Conservation (phyloP, 495 filamentous ascomycete species). For the Penicillium robsamsonii region DNA sequence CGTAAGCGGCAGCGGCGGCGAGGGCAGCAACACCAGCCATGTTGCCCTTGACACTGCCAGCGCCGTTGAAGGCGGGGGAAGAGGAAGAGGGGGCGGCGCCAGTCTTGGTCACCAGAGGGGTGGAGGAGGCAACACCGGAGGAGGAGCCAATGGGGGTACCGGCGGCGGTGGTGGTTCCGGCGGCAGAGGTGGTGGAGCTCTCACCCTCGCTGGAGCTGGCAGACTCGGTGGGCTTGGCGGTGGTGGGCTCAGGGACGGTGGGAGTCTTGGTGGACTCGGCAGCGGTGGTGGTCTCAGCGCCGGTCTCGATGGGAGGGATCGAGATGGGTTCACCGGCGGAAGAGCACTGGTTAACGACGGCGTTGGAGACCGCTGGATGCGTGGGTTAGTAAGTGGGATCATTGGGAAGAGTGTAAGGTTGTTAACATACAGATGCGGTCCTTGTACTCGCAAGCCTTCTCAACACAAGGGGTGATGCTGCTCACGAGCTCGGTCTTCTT, state of each 20-base stretch:
- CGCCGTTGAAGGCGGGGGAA: constrained; percentile 27
- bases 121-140: constrained; percentile 14
- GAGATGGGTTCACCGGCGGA: constrained; percentile 39
- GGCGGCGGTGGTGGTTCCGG: neutral
- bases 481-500: constrained; percentile 41
- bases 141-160: constrained; percentile 9
- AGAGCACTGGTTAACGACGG: constrained; percentile 35
- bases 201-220: constrained; percentile 2
- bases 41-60: constrained; percentile 28
- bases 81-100: constrained; percentile 10
- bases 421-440: constrained; percentile 40
- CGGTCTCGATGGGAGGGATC: constrained; percentile 33
- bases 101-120: constrained; percentile 16
- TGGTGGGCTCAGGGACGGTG: constrained; percentile 11
- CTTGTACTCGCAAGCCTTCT: constrained; percentile 35
- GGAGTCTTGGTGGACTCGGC: constrained; percentile 7
- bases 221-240: constrained; percentile 15
- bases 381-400: constrained; percentile 1
- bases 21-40: constrained; percentile 31
- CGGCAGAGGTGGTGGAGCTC: neutral
- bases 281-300: constrained; percentile 6
- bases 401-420: neutral
- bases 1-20: constrained; percentile 31
- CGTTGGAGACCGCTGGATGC: constrained; percentile 35
- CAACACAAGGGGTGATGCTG: constrained; percentile 44